These are phyloP conservation scores for Amanita exitialis DNA, from an alignment of 768 basidiomycete species.

Conservation along the genomic window DNA sequence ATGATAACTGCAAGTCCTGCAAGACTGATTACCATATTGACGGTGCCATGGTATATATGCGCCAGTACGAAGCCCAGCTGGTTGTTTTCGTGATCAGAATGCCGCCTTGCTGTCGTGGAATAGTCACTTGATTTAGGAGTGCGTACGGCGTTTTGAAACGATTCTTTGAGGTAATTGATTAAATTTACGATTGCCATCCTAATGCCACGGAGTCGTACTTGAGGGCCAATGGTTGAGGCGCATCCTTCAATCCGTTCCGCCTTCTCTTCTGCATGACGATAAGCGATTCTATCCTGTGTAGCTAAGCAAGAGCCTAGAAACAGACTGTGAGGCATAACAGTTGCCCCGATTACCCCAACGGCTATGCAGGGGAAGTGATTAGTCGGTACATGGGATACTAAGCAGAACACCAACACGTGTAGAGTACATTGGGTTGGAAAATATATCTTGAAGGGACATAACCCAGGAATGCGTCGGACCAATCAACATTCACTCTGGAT, in stretches of 20 bases:
- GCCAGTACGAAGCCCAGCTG: constrained; percentile 42
- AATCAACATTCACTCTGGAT: constrained; percentile 56
- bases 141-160: constrained; percentile 24
- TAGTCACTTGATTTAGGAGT: constrained; percentile 24
- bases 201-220: not conserved
- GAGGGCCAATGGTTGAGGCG: not conserved
- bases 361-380: constrained; percentile 22
- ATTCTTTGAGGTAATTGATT: constrained; percentile 14
- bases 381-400: not conserved
- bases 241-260: constrained; percentile 6
- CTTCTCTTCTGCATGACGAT: constrained; percentile 16
- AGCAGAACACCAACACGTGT: constrained; percentile 41
- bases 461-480: constrained; percentile 67
- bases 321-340: constrained; percentile 91
- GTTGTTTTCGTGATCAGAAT: constrained; percentile 51
- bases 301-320: constrained; percentile 83
- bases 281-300: constrained; percentile 63
- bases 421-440: constrained; percentile 46
- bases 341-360: constrained; percentile 72
- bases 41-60: constrained; percentile 55
- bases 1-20: constrained; percentile 83
- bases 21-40: constrained; percentile 59
- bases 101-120: constrained; percentile 27
- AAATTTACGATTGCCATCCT: constrained; percentile 6
- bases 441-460: constrained; percentile 64